Evolutionary conservation across 345 rosid genomes (phyloP), one percentile per base, ranked within the genome.

Genomic region (Aquilaria yunnanensis): DNA sequence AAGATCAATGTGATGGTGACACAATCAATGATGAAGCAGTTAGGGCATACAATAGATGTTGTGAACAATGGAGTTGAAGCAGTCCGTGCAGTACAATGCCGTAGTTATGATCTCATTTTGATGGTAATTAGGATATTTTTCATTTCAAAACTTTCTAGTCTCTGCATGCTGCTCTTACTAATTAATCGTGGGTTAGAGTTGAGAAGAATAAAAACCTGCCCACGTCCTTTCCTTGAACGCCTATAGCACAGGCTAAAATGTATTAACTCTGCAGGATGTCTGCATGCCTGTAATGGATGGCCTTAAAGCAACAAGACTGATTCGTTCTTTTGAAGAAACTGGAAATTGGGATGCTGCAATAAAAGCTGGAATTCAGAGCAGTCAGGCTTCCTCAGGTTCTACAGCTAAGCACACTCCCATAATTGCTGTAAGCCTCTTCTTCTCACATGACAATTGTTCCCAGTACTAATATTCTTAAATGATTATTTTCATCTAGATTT

Each of bases 241-340:
- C 43, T 37, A 37, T 37, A 2, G 43, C 43, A 37, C 43, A 37
- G 5, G 43, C 43, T 37, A 37, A 37, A 5, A 4, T 37, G 43
- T 37, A 54, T 46, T 6, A 60, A 52, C 16, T 69, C 64, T 71
- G 66, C 77, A 94, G 97, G 99, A 94, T 72, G 96, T 94, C 30
- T 86, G 85, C 85, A 90, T 94, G 97, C 99, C 99, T 2, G 85
- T 88, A 43, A 78, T 94, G 88, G 88, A 88, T 71, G 97, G 99
- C 67, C 83, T 90, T 54, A 76, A 90, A 83, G 99, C 99, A 31
- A 90, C 97, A 64, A 90, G 88, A 74, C 46, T 94, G 60, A 88
- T 90, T 64, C 96, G 99, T 48, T 85, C 95, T 10, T 90, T 81
- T 1, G 97, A 90, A 77, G 89, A 86, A 72, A 66, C 84, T 8